phyloP scores from a whole-genome alignment of 148 eudicot genomes.

The Beta vulgaris region DNA sequence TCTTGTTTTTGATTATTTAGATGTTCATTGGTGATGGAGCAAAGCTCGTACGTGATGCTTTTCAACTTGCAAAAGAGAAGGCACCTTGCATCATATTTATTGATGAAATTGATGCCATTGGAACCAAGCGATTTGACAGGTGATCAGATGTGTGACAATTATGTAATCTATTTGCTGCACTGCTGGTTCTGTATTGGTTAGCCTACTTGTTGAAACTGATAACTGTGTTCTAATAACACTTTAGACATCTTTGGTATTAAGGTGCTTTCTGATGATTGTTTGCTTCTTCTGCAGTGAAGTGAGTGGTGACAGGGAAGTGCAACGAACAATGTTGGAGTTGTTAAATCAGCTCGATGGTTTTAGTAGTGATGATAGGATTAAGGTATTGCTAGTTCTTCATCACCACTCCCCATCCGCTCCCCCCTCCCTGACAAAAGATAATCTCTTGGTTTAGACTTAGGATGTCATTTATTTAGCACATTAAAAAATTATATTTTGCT shows the following conservation, averaged over 20 bases:
- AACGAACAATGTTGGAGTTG: constrained; percentile 89
- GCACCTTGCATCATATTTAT: constrained; percentile 95
- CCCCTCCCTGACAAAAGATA: too few relatives aligned
- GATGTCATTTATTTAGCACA: too few relatives aligned
- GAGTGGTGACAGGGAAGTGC: constrained; percentile 97
- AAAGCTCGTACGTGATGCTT: constrained; percentile 96
- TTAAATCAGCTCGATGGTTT: constrained; percentile 98
- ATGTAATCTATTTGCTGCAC: not conserved
- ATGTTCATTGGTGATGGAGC: constrained; percentile 99
- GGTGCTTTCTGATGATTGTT: constrained; percentile 11
- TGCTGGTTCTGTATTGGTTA: too few relatives aligned
- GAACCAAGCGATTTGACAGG: constrained; percentile 98
- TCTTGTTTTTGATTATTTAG: constrained; percentile 32
- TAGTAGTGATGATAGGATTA: constrained; percentile 92
- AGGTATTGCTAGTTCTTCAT: constrained; percentile 46
- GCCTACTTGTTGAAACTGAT: too few relatives aligned
- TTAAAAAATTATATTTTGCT: too few relatives aligned
- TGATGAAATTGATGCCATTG: constrained; percentile 99
- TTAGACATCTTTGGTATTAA: not conserved
- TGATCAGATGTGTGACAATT: constrained; percentile 17
- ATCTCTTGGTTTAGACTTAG: too few relatives aligned
- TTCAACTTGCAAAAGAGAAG: constrained; percentile 95
- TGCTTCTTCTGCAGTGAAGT: constrained; percentile 70
- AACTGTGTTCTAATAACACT: too few relatives aligned
- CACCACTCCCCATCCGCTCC: too few relatives aligned